These are phyloP conservation scores for Triglochin maritima DNA, from an alignment of 106 monocot species.

Conservation along the genomic window DNA sequence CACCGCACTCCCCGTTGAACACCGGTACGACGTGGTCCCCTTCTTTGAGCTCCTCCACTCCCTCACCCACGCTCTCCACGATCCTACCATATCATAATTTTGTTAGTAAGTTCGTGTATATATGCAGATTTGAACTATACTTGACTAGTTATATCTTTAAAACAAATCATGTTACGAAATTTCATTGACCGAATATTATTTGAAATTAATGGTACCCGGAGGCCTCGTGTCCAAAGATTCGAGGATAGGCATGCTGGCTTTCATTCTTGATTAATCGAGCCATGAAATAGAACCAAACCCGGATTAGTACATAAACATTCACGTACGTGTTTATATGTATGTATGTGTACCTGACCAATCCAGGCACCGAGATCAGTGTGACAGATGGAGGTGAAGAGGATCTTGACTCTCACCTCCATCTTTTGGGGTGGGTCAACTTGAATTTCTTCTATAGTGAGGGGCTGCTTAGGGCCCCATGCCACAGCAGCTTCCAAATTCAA, in stretches of 20 bases:
- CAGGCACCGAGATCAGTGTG: slow-evolving; percentile 16
- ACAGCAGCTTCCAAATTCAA: slow-evolving; percentile 7
- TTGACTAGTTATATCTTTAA: too few relatives aligned
- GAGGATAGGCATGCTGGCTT: slow-evolving; percentile 46
- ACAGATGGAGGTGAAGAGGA: slow-evolving; percentile 14
- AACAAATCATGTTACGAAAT: too few relatives aligned
- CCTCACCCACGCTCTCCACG: slow-evolving; percentile 44
- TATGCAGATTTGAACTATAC: too few relatives aligned
- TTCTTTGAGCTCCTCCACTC: slow-evolving; percentile 29
- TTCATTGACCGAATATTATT: too few relatives aligned
- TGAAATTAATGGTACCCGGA: slow-evolving; percentile 20
- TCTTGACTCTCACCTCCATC: slow-evolving; percentile 14
- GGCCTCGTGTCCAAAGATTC: slow-evolving; percentile 52
- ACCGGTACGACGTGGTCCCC: slow-evolving; percentile 54
- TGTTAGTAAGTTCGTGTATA: neutral
- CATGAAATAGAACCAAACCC: neutral
- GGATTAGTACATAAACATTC: neutral
- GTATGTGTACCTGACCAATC: slow-evolving; percentile 9
- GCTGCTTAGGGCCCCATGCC: slow-evolving; percentile 18
- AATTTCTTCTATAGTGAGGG: slow-evolving; percentile 11
- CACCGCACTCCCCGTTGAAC: slow-evolving; percentile 47
- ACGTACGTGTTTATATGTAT: neutral
- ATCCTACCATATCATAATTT: slow-evolving; percentile 7
- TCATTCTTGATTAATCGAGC: neutral
- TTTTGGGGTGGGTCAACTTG: slow-evolving; percentile 14